Percentiles rank a stretch among this genome's conserved stretches.
These are phyloP conservation scores for Aspergillus brunneoviolaceus DNA, from an alignment of 2,329 filamentous ascomycete species.

Conservation along the genomic window DNA sequence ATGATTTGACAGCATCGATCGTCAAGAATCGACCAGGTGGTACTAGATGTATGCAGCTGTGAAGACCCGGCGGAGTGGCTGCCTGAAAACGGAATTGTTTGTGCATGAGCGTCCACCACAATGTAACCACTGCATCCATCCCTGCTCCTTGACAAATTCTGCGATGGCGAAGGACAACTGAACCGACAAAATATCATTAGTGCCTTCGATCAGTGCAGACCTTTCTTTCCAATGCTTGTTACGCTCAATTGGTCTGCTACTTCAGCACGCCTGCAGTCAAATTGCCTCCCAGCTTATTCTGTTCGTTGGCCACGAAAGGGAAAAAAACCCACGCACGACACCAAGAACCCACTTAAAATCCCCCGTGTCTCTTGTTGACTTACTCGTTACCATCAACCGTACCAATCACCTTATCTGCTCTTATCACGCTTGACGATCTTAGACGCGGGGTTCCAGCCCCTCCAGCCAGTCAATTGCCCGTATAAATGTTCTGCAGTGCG, in stretches of 20 bases:
- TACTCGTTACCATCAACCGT: neutral
- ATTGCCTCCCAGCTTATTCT: neutral
- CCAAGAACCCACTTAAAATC: neutral
- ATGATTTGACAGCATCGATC: too few relatives aligned
- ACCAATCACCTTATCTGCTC: neutral
- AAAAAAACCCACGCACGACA: neutral
- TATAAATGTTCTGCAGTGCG: neutral
- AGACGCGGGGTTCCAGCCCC: neutral
- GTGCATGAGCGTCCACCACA: neutral
- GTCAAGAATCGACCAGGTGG: too few relatives aligned
- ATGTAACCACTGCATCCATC: neutral
- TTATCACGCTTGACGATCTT: neutral
- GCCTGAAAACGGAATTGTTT: neutral
- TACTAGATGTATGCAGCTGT: too few relatives aligned
- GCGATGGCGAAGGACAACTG: neutral
- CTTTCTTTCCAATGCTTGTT: neutral
- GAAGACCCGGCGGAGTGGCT: neutral
- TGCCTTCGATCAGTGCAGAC: neutral
- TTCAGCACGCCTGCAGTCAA: neutral
- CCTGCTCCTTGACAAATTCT: neutral
- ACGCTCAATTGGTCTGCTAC: neutral
- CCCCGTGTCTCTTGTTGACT: neutral
- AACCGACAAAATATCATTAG: neutral
- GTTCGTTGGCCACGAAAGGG: neutral
- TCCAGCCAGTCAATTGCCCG: neutral